Conservation (phyloP, 2,329 filamentous ascomycete species). For the Phyllosticta citriasiana region DNA sequence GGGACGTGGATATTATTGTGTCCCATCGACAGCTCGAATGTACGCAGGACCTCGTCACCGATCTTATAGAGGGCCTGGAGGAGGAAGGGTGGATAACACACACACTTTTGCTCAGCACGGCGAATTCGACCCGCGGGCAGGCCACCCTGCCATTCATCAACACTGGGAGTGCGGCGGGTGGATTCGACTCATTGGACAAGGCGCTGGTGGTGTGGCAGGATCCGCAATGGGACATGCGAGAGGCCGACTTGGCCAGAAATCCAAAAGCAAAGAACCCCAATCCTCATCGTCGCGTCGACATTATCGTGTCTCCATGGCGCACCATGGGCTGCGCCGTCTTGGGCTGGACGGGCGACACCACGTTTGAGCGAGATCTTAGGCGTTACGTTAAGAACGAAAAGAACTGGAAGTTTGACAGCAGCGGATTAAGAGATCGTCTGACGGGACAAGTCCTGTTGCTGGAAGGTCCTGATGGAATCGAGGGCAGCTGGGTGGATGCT, state of each 20-base stretch:
- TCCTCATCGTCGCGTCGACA: slow-evolving; percentile 77
- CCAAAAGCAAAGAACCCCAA: slow-evolving; percentile 53
- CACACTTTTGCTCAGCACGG: slow-evolving; percentile 60
- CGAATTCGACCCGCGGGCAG: slow-evolving; percentile 65
- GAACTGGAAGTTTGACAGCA: slow-evolving; percentile 81
- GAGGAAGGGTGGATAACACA: slow-evolving; percentile 65
- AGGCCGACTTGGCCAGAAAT: slow-evolving; percentile 24
- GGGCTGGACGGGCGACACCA: slow-evolving; percentile 82
- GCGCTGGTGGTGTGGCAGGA: slow-evolving; percentile 88
- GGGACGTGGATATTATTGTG: slow-evolving; percentile 80
- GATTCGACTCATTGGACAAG: slow-evolving; percentile 86
- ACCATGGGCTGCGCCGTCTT: slow-evolving; percentile 80
- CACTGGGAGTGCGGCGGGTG: slow-evolving; percentile 37
- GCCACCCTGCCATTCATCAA: slow-evolving; percentile 46
- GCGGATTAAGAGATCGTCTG: slow-evolving; percentile 60
- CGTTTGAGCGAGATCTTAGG: slow-evolving; percentile 78
- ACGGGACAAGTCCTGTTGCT: slow-evolving; percentile 66
- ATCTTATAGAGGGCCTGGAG: slow-evolving; percentile 64
- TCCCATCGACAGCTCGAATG: slow-evolving; percentile 62
- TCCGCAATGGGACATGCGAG: slow-evolving; percentile 36
- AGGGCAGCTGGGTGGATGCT: slow-evolving; percentile 53
- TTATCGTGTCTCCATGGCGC: slow-evolving; percentile 81
- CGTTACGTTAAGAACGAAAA: slow-evolving; percentile 65
- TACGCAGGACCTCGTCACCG: slow-evolving; percentile 60
- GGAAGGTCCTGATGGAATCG: slow-evolving; percentile 38